phyloP scores from a whole-genome alignment of 257 asterid genomes.

The Verbena officinalis region DNA sequence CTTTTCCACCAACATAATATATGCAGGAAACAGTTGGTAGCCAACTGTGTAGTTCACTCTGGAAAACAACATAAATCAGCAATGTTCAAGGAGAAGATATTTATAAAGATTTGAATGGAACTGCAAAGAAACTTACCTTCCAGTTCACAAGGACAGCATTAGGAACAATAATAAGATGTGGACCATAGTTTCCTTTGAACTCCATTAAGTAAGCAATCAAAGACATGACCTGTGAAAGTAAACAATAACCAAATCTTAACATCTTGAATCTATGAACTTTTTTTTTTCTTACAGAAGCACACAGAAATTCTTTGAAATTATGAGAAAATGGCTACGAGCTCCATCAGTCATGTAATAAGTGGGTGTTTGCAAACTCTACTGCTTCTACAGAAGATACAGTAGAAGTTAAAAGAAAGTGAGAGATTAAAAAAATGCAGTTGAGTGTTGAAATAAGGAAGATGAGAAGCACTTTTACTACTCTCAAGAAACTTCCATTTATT shows the following conservation, averaged over 20 bases:
- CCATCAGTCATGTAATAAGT: conserved; percentile 5
- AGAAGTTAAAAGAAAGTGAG: no score
- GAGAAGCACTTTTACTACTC: no score
- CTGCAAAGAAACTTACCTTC: conserved; percentile 63
- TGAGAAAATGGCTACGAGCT: conserved; percentile 3
- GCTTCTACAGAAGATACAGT: no score
- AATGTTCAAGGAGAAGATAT: conserved; percentile 17
- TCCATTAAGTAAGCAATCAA: conserved; percentile 96
- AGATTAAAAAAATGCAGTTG: no score
- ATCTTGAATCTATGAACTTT: conserved; percentile 17
- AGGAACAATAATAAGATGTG: conserved; percentile 97
- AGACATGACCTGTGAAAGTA: conserved; percentile 82
- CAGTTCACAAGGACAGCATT: conserved; percentile 99
- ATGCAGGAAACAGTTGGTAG: conserved; percentile 97
- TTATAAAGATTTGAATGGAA: conserved; percentile 21
- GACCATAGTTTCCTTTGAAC: conserved; percentile 98
- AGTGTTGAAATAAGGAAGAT: no score
- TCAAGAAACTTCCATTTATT: no score
- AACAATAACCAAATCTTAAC: conserved; percentile 20
- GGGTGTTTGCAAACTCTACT: no score
- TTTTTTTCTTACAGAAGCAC: conserved; percentile 12
- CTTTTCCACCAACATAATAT: conserved; percentile 90
- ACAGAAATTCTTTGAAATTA: conserved; percentile 14
- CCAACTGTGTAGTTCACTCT: conserved; percentile 97
- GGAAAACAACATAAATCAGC: conserved; percentile 40